Evolutionary conservation across 2,329 filamentous ascomycete genomes (phyloP).

Genomic region (Phialophora tarda): DNA sequence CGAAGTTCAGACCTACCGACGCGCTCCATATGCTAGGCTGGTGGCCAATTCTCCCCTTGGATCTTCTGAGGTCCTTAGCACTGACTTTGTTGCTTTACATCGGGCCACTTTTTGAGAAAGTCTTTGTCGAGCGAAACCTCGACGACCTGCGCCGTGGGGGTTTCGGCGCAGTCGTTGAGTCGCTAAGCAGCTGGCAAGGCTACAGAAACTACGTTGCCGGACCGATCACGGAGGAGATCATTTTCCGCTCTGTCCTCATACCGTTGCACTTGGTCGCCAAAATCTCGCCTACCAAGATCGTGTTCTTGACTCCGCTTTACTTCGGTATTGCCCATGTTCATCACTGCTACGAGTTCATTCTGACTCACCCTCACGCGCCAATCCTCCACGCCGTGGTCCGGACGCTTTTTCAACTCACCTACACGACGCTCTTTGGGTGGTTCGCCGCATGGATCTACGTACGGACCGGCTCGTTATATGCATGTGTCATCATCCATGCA

Average conservation of each 20-base stretch:
- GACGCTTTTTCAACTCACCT: conserved; percentile 81
- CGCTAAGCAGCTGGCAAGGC: conserved; percentile 74
- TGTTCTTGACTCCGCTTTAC: conserved; percentile 83
- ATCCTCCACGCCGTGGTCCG: conserved; percentile 68
- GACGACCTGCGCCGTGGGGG: conserved; percentile 61
- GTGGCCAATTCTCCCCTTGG: conserved; percentile 74
- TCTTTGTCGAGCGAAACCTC: conserved; percentile 69
- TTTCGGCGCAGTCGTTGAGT: conserved; percentile 59
- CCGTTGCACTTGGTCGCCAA: conserved; percentile 78
- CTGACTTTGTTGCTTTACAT: conserved; percentile 80
- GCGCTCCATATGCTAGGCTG: conserved; percentile 75
- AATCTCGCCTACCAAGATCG: conserved; percentile 61
- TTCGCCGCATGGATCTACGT: conserved; percentile 90
- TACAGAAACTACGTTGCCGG: conserved; percentile 89
- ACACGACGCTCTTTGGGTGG: conserved; percentile 91
- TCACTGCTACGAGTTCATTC: conserved; percentile 92
- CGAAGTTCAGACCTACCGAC: conserved; percentile 57
- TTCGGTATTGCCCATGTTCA: conserved; percentile 94
- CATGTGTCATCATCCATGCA: conserved; percentile 76
- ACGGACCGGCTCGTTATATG: conserved; percentile 79
- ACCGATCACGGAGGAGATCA: conserved; percentile 87
- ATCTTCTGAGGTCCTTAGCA: conserved; percentile 67
- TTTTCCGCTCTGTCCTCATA: conserved; percentile 87
- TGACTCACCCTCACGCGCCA: conserved; percentile 76
- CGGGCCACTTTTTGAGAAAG: conserved; percentile 80